Base-by-base conservation (phyloP, 2,329 filamentous ascomycete species). In the Cladobotryum protrusum region DNA sequence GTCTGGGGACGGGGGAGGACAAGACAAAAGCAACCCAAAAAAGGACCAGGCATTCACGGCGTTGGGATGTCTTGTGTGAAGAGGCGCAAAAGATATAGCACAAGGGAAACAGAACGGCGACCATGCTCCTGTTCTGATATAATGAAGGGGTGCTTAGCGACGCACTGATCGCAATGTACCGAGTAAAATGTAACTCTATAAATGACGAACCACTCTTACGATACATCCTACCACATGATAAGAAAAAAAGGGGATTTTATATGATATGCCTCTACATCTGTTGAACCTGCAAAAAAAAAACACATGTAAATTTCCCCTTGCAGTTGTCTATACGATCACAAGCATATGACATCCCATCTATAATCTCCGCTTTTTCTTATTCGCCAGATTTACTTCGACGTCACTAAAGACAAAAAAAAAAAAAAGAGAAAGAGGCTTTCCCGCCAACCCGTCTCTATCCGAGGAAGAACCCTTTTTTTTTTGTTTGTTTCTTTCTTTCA, bases 1-100 rank as follows among this genome's bases (percentile, higher is more conserved):
- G n/a, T n/a, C n/a, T n/a, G 43, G 29, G 34, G 32, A 36, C n/a
- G 14, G 14, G 32, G 14, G 29, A 32, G 20, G 40, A 19, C 33
- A 36, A 4, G 11, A 36, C 29, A 47, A 52, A 33, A 53, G 37
- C 35, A 45, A 57, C 20, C 20, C 4, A 24, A 50, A 54, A 49
- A 52, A 40, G 39, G 34, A 40, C 42, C 42, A 45, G 60, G 24
- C 58, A 63, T 59, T 56, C 48, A 57, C 42, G 54, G 58, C 61
- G 59, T 61, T 61, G 52, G 56, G 52, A 57, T 19, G 24, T 34
- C 44, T 34, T 29, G 15, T 17, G 40, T 45, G 48, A 32, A 20
- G 29, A 29, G 35, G 24, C 18, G 24, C 17, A 34, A 35, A 44
- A 43, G n/a, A n/a, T n/a, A n/a, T 47, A 47, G 18, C 45, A 43